Conservation (phyloP, 2,329 filamentous ascomycete genomes). For the Phaeomoniella chlamydospora region DNA sequence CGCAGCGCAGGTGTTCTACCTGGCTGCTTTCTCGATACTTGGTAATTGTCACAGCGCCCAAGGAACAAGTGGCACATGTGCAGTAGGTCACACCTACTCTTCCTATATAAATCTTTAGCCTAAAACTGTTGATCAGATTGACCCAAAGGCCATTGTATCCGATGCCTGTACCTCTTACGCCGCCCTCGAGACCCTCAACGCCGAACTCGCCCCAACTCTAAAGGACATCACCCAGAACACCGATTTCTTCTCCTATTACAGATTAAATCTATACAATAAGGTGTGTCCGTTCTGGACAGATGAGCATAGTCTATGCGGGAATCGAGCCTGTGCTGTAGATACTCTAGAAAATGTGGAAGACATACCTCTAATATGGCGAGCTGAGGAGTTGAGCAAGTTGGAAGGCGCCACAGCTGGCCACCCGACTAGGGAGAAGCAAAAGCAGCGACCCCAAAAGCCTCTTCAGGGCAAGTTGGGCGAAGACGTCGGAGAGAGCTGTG, state of each 20-base stretch:
- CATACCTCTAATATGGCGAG: constrained; percentile 80
- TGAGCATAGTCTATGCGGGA: constrained; percentile 85
- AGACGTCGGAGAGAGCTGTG: constrained; percentile 83
- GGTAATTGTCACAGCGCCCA: constrained; percentile 29
- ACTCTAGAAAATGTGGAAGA: constrained; percentile 92
- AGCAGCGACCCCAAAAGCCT: constrained; percentile 54
- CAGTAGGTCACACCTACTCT: constrained; percentile 18
- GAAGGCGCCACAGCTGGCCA: constrained; percentile 85
- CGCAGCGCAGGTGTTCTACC: constrained; percentile 42
- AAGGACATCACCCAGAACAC: constrained; percentile 71
- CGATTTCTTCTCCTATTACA: constrained; percentile 97
- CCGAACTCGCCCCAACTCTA: constrained; percentile 59
- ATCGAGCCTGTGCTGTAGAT: constrained; percentile 90
- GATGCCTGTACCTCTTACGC: constrained; percentile 92
- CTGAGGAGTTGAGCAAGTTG: constrained; percentile 80
- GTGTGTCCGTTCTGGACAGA: constrained; percentile 94
- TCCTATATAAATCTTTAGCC: constrained; percentile 10
- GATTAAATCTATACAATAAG: constrained; percentile 87
- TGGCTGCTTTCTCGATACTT: constrained; percentile 47
- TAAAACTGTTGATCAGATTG: constrained; percentile 44
- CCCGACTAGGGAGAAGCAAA: constrained; percentile 60
- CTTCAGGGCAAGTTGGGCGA: constrained; percentile 73
- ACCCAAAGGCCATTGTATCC: constrained; percentile 74
- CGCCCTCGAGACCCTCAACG: constrained; percentile 74
- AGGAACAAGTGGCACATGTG: constrained; percentile 14